Conservation (phyloP, 371 early-diverging fungal species). For the Apophysomyces ossiformis region DNA sequence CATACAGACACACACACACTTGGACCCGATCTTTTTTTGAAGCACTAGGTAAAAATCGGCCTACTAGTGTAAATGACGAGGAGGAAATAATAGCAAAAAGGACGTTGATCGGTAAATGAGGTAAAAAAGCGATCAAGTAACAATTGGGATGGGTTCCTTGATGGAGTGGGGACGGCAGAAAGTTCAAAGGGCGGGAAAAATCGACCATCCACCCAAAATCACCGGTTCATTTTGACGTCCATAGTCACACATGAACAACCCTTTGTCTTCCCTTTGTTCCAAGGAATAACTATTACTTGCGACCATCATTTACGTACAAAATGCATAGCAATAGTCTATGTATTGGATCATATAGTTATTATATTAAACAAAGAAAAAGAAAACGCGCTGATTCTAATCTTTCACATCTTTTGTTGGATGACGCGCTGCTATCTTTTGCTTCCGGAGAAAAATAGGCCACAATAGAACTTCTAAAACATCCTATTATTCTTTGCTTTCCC, state of each 20-base stretch:
- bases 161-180: slow-evolving; percentile 11
- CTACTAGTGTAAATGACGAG: background rate
- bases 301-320: background rate
- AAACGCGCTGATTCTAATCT: too few relatives aligned
- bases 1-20: background rate
- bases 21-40: background rate
- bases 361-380: too few relatives aligned
- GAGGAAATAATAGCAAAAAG: background rate
- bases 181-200: slow-evolving; percentile 10
- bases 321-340: background rate
- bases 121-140: slow-evolving; percentile 8
- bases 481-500: too few relatives aligned
- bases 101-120: background rate
- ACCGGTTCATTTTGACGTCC: slow-evolving; percentile 10
- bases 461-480: too few relatives aligned
- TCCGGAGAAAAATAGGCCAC: too few relatives aligned
- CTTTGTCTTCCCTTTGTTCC: background rate
- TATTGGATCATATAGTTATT: background rate
- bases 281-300: background rate
- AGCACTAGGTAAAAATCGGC: background rate
- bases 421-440: too few relatives aligned
- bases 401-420: too few relatives aligned
- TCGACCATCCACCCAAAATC: background rate
- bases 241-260: background rate
- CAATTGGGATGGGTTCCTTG: slow-evolving; percentile 7